Evolutionary conservation across 2,329 filamentous ascomycete genomes (phyloP), one percentile per base, ranked within the genome.

Genomic region (Fusarium staphyleae): DNA sequence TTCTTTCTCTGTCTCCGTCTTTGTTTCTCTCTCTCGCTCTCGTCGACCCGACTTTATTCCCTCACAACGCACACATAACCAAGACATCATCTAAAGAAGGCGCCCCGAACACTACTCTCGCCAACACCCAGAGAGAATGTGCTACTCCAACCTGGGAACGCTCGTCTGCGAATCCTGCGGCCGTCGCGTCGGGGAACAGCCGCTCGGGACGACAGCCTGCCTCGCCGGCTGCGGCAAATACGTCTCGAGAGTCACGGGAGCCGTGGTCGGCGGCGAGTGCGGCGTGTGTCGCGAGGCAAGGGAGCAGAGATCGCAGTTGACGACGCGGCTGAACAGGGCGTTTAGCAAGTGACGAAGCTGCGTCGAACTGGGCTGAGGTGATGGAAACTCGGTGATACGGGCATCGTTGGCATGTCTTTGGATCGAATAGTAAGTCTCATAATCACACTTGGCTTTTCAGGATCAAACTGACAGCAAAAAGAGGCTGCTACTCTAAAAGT

Each of bases 181-280:
- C 34, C 63, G 65, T 5, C 61, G 60, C 11, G 58, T 68, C 8
- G 60, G 64, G 24, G 66, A 68, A 32, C 57, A 65, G 18, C 52
- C 60, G 19, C 34, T 60, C 16, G 65, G 66, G 41, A 64, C 57
- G 24, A 58, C 66, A 24, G 61, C 63, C 13, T 68, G 66, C 46
- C 40, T 55, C 40, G 26, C 54, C 16, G 61, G 52, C 40, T 68
- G 66, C 47, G 66, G 66, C 32, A 68, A 67, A 59, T 68, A 64
- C 39, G 55, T 68, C 45, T 68, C 65, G 29, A 57, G 61, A 14
- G 61, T 66, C 35, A 67, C 66, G n/a, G 51, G 44, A 18, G 53
- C 57, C 32, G 57, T 58, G 11, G 57, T 68, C 26, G 43, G 53
- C 29, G 63, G 58, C 50, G 65, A 69, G 54, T 68, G 66, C 42